These are phyloP conservation scores for Trametes sp. DNA, from an alignment of 1,284 basidiomycete species.

Conservation along the genomic window DNA sequence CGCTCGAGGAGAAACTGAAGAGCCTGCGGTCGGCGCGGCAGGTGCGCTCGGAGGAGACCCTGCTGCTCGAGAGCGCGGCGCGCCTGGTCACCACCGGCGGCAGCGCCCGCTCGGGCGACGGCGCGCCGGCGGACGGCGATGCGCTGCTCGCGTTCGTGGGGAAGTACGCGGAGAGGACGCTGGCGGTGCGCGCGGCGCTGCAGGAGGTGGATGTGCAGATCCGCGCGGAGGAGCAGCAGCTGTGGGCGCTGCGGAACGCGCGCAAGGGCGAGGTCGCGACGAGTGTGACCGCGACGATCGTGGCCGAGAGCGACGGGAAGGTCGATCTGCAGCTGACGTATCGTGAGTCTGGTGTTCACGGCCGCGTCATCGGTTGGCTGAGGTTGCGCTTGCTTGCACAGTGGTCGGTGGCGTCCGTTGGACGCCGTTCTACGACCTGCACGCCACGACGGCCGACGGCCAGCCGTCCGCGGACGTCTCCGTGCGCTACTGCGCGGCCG, in stretches of 20 bases:
- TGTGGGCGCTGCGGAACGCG: conserved; percentile 19
- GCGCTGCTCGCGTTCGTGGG: conserved; percentile 52
- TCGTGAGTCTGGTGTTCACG: too few species aligned
- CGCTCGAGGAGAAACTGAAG: too few species aligned
- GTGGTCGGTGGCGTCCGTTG: conserved; percentile 61
- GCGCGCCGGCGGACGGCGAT: too few species aligned
- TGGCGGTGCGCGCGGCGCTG: conserved; percentile 47
- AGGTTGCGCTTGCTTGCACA: conserved; percentile 31
- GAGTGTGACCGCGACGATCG: conserved; percentile 49
- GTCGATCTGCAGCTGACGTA: conserved; percentile 45
- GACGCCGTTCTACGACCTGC: conserved; percentile 64
- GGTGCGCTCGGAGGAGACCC: too few species aligned
- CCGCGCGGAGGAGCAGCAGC: conserved; percentile 42
- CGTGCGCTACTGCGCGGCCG: conserved; percentile 62
- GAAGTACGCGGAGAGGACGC: conserved; percentile 48
- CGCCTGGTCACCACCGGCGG: too few species aligned
- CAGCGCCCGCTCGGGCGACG: too few species aligned
- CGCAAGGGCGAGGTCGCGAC: conserved; percentile 48
- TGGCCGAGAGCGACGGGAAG: conserved; percentile 43
- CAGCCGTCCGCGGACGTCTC: conserved; percentile 52
- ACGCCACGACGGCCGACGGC: conserved; percentile 54
- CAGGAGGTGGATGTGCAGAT: conserved; percentile 50
- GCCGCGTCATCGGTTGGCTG: too few species aligned
- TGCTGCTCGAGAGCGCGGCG: conserved; percentile 49
- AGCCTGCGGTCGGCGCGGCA: too few species aligned